Evolutionary conservation across 2,329 filamentous ascomycete genomes (phyloP), one percentile per base, ranked within the genome.

Genomic region (Phoma herbarum): DNA sequence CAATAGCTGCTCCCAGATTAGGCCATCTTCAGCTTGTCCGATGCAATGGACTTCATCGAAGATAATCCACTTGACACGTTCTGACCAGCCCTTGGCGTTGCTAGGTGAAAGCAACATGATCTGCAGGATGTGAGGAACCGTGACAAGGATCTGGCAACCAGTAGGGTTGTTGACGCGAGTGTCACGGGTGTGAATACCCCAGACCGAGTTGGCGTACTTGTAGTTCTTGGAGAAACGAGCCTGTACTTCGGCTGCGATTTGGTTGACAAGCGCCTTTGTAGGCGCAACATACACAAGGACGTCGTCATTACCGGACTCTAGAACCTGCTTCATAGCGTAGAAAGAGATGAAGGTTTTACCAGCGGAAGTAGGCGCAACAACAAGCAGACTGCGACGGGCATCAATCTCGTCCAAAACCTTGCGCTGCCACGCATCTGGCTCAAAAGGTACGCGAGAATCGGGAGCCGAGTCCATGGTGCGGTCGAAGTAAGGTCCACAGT

Each of bases 341-440:
- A 93, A 94, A 0, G 86, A 90, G 58, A 93, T 93, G 73, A 93
- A 94, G 0, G 90, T 94, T 75, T 93, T 94, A 65, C 91, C 91
- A 0, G 91, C 88, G 23, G 88, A 91, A 0, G 90, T 94, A 0
- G 90, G 90, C 0, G 90, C 90, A 9, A 93, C 87, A 0, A 92
- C 89, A 58, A 93, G 88, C 0, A 92, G 78, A 65, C 89, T 92
- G 63, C 87, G 85, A 52, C 90, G 81, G 0, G 82, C 82, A 72
- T 94, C 90, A 35, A 93, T 88, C 37, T 86, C 85, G 62, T 94
- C 89, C 0, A 94, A 81, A 0, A 93, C 90, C 35, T 86, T 81
- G 54, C 88, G 80, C 75, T 94, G 90, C 91, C 90, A 94, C 3
- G 84, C 85, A 78, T 94, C 90, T 1, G 91, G 90, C 4, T 88